Evolutionary conservation across 176 grass and related monocot genomes (phyloP).

Genomic region (Triticum monococcum): DNA sequence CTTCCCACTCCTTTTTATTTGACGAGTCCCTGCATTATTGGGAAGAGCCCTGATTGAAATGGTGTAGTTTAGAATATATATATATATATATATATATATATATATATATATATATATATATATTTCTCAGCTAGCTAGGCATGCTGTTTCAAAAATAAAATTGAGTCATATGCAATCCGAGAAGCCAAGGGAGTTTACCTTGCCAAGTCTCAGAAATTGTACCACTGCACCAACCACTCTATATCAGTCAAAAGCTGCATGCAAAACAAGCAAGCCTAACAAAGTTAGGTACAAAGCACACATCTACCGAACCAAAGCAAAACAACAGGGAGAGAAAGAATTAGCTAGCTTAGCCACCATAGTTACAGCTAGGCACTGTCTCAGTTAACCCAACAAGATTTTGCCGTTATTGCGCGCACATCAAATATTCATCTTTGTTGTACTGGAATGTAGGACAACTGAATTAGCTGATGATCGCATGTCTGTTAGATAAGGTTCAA

Average conservation of each 20-base stretch:
- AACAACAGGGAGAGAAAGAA: neutral
- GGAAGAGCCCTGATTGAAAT: neutral
- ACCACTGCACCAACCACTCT: neutral
- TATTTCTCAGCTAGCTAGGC: neutral
- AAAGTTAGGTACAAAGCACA: conserved; percentile 32
- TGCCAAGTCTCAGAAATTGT: neutral
- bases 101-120: too few species aligned
- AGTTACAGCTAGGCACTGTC: neutral
- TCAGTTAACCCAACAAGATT: neutral
- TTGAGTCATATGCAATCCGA: neutral
- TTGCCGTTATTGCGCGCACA: neutral
- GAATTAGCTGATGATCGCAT: neutral
- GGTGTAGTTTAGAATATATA: neutral
- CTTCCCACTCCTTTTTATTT: neutral
- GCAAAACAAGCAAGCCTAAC: conserved; percentile 9
- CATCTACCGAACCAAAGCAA: neutral
- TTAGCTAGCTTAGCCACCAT: neutral
- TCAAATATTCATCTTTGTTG: neutral
- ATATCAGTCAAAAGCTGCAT: conserved; percentile 23
- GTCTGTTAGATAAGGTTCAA: neutral
- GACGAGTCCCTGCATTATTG: neutral
- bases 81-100: too few species aligned
- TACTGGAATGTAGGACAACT: neutral
- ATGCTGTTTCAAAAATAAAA: neutral
- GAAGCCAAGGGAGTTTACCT: neutral